phyloP scores from a whole-genome alignment of 306 rosid genomes.

The Lablab purpureus region DNA sequence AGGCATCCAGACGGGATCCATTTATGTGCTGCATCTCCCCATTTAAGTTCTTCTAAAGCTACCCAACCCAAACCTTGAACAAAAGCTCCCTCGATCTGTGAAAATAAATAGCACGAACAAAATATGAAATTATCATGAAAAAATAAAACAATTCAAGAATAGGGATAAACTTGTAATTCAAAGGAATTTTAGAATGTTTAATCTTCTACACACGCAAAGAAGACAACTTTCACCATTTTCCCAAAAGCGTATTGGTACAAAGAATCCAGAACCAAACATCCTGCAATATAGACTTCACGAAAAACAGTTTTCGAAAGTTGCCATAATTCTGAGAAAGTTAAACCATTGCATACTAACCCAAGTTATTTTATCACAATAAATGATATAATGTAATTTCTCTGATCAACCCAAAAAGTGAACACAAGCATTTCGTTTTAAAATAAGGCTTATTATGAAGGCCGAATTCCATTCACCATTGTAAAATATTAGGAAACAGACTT shows the following conservation, averaged over 20 bases:
- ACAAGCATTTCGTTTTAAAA: background rate
- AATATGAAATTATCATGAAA: conserved; percentile 25
- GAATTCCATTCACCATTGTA: conserved; percentile 17
- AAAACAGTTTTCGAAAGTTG: background rate
- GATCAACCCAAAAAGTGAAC: conserved; percentile 27
- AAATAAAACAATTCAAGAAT: conserved; percentile 27
- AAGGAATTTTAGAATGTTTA: conserved; percentile 6
- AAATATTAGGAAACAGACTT: background rate
- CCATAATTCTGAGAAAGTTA: conserved; percentile 11
- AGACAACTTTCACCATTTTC: conserved; percentile 3
- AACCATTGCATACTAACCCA: conserved; percentile 13
- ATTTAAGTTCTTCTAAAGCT: conserved; percentile 91
- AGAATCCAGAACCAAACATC: conserved; percentile 23
- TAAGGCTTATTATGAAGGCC: conserved; percentile 7
- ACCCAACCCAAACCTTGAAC: conserved; percentile 97
- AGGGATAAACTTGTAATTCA: conserved; percentile 13
- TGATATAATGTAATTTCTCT: conserved; percentile 5
- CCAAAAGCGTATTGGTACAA: background rate
- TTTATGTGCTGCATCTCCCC: conserved; percentile 96
- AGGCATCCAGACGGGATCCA: conserved; percentile 84
- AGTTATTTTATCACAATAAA: conserved; percentile 33
- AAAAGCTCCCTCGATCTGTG: conserved; percentile 94
- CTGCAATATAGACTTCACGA: background rate
- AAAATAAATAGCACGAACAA: conserved; percentile 35
- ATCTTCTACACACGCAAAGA: conserved; percentile 24